Base-by-base conservation (phyloP, 2,329 filamentous ascomycete genomes). In the Cladophialophora psammophila region DNA sequence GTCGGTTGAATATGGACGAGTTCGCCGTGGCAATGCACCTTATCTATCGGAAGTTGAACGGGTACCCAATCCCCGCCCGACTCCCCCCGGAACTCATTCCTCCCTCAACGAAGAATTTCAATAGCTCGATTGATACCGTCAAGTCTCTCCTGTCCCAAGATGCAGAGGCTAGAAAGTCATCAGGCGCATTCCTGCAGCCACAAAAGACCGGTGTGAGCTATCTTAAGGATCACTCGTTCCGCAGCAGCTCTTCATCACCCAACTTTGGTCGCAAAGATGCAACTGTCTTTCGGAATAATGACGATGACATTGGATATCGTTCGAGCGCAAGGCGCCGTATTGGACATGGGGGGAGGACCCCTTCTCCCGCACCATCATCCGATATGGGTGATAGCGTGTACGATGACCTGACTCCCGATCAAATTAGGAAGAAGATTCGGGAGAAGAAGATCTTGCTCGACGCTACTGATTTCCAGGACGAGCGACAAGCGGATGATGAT, bases 21-120 rank as follows among this genome's bases (percentile, higher is more conserved):
- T 99, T 99, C 76, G 94, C 95, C 8, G 94, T 99, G 60, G 93
- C 94, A 9, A 99, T 99, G 95, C 95, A 99, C 85, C 83, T 99
- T 80, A 99, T 99, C 74, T 99, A 99, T 81, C 88, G 95, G 74
- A 97, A 96, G 77, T 86, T 99, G 61, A 98, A 99, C 75, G 94
- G 94, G 40, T 98, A 98, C 75, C 94, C 94, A 1, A 85, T 98
- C 36, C 95, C 95, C 15, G 91, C 89, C 74, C 90, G 90, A 53
- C 85, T 99, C 10, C 95, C 95, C 8, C 88, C 95, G 0, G 95
- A 99, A 82, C 87, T 99, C 67, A 90, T 98, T 6, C 95, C 95
- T 26, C 95, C 95, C 1, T 98, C 95, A 1, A 97, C 94, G 10
- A 88, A 94, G 71, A 97, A 97, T 78, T 87, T 99, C 74, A 94